Evolutionary conservation across 768 basidiomycete species (phyloP), one percentile per base, ranked within the genome.

Genomic region (Serpula lacrymans): DNA sequence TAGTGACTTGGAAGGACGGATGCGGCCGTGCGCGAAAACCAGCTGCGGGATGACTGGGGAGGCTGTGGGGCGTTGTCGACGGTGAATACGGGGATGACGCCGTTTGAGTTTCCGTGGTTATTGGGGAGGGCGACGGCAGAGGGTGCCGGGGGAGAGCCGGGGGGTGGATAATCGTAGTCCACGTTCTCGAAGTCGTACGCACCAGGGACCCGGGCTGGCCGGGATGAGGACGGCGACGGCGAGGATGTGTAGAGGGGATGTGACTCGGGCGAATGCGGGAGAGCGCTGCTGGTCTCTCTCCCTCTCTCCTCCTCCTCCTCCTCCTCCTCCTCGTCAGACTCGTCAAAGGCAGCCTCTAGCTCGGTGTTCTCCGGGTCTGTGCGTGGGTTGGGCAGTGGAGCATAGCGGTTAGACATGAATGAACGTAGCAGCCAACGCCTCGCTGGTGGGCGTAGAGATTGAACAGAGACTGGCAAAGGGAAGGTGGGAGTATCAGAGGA

Each of bases 311-410:
- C 63, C 44, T 72, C 64, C 40, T 71, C 58, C 23, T 74, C 69
- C 26, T 68, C 68, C 43, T 78, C 78, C 34, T 85, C 81, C 46
- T 82, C 82, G 41, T 88, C 88, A 4, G 79, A 75, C 50, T 87
- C 84, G 58, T 83, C 82, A 50, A 93, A 93, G 2, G 91, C 89
- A 17, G 88, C 88, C 55, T 92, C 84, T 77, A 93, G 80, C 68
- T 91, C 84, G 43, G 72, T 58, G 34, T 70, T 65, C 40, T 71
- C 65, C 33, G 62, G 65, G 55, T 76, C 75, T 13, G 70, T 63
- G 51, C 67, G 68, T 16, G 75, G 71, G 49, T 75, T 80, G 9
- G 82, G 80, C 32, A 88, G 63, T 44, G 84, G 78, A 2, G 79
- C 78, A 72, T 88, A 88, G 50, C 78, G 76, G 49, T 69, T 72